Base-by-base conservation (phyloP, 2,329 filamentous ascomycete species). In the Fusarium aywerte region DNA sequence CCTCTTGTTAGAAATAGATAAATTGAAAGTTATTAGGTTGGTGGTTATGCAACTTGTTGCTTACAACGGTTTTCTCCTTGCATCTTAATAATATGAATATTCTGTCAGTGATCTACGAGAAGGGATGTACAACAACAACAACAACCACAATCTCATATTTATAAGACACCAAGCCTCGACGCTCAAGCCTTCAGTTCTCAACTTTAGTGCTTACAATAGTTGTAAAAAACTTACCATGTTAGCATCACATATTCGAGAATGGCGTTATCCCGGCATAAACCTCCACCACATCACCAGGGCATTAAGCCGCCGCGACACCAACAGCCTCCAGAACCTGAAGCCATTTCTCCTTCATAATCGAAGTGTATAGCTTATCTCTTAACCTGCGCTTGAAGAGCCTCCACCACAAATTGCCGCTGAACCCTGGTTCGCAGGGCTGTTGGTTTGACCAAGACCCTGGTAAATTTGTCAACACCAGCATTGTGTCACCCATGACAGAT, bases 281-380 rank as follows among this genome's bases (percentile, higher is more conserved):
- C 16, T 50, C 27, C 38, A 27, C 13, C 27, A 31, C 32, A 15
- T 45, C 13, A n/a, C 9, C 15, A 31, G 29, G 13, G 27, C 50
- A 42, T 56, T 18, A 50, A 63, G 50, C 50, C 60, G 23, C 32
- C 15, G 39, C 23, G 27, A 43, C 33, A 35, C 9, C 45, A 15
- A 15, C 32, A 18, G 16, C 12, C 16, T n/a, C 33, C 35, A 31
- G 10, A 38, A 32, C 4, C 54, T 20, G 15, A 31, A 39, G 27
- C n/a, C 50, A 21, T 18, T 44, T 35, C 32, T 33, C 32, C 11
- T 20, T 9, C 21, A 16, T 8, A 23, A 21, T 16, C 29, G 16
- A 16, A 36, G 12, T 5, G 11, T 10, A 44, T 8, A 20, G 12
- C 13, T 27, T 49, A 7, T 42, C 5, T 25, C 32, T 15, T 38